Base-by-base conservation (phyloP, 2,329 filamentous ascomycete species). In the Pseudomassariella vexata region DNA sequence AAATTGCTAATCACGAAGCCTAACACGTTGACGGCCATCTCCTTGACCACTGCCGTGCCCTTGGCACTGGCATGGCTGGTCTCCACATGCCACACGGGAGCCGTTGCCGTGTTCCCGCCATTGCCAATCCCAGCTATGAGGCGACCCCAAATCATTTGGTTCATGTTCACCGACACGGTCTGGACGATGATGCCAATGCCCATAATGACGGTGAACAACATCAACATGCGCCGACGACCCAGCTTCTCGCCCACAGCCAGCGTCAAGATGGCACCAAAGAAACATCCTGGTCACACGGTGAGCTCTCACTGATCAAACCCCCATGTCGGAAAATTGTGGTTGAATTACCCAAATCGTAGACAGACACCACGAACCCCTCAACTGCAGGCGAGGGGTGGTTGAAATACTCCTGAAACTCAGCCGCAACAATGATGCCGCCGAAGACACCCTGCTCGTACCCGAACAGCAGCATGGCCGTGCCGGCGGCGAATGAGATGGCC, bases 311-410 rank as follows among this genome's bases (percentile, higher is more conserved):
- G n/a, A n/a, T n/a, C n/a, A n/a, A n/a, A n/a, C n/a, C n/a, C n/a
- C n/a, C n/a, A n/a, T n/a, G n/a, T n/a, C n/a, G n/a, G n/a, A n/a
- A n/a, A n/a, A n/a, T n/a, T n/a, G n/a, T n/a, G n/a, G n/a, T n/a
- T n/a, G n/a, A n/a, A n/a, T n/a, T n/a, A n/a, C n/a, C 73, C 19
- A 79, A 60, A 40, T 77, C 70, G 48, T 77, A 76, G 33, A 76
- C 68, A 2, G 72, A 71, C 1, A 69, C 73, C 9, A 75, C 67
- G 0, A 69, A 73, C n/a, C 56, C 47, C 22, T 53, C n/a, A n/a
- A n/a, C n/a, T n/a, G 31, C 53, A 61, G 20, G 19, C 35, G 41
- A 7, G 37, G 19, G 12, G 39, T 14, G 27, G 32, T 63, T 49
- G 26, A 68, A 60, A 2, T 60, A 51, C 20, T 65, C 48, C 5